phyloP scores from a whole-genome alignment of 495 filamentous ascomycete species.

The Letharia lupina region DNA sequence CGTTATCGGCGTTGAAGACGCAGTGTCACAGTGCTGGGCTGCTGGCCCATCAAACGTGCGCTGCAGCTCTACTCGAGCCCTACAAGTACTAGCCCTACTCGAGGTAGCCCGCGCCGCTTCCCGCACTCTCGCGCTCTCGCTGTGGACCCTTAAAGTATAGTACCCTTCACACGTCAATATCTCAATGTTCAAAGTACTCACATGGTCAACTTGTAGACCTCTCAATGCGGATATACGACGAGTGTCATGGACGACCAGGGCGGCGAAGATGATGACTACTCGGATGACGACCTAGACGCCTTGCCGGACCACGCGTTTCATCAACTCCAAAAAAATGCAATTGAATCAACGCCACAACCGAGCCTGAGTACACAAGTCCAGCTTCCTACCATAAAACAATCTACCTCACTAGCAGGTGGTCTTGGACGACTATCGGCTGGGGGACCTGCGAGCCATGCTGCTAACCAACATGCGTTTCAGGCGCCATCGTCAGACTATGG shows the following conservation, averaged over 20 bases:
- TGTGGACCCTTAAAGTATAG: too few species aligned
- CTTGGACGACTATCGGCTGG: conserved; percentile 13
- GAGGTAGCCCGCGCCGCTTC: neutral
- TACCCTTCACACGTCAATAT: neutral
- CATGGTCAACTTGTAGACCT: neutral
- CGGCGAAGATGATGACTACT: conserved; percentile 56
- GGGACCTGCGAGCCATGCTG: neutral
- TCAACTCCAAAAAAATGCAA: conserved; percentile 49
- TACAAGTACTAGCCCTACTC: neutral
- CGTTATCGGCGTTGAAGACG: neutral
- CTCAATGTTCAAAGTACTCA: too few species aligned
- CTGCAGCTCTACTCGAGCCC: too few species aligned
- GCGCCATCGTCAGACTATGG: conserved; percentile 38
- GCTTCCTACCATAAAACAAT: conserved; percentile 1
- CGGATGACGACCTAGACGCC: conserved; percentile 54
- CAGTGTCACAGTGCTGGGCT: neutral
- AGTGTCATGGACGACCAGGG: conserved; percentile 46
- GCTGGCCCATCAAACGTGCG: too few species aligned
- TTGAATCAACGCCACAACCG: conserved; percentile 41
- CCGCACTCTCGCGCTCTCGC: neutral
- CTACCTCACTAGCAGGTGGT: conserved; percentile 8
- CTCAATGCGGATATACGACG: conserved; percentile 23
- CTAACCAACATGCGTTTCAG: conserved; percentile 5
- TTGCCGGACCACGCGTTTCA: conserved; percentile 44
- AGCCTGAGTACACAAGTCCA: conserved; percentile 1